A percentile compares a stretch with the other conserved stretches of the same genome.
These are phyloP conservation scores for Calendula officinalis DNA, from an alignment of 129 eudicot genomes.

Conservation along the genomic window DNA sequence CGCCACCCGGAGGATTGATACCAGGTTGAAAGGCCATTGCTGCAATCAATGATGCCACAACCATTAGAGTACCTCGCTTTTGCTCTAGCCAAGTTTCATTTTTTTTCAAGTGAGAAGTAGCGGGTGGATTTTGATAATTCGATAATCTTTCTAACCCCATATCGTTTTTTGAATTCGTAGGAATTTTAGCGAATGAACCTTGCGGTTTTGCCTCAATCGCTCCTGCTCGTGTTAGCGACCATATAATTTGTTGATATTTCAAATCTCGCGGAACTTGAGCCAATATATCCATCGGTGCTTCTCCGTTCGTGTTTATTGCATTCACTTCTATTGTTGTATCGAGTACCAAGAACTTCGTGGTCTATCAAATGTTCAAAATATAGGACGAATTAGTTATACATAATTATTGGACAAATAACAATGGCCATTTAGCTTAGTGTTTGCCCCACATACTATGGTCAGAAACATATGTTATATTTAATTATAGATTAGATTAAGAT, in stretches of 20 bases:
- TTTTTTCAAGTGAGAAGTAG: slow-evolving; percentile 1
- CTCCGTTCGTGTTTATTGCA: slow-evolving; percentile 25
- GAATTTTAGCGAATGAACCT: neutral
- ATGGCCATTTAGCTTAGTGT: neutral
- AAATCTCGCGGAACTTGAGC: slow-evolving; percentile 26
- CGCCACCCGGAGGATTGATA: slow-evolving; percentile 44
- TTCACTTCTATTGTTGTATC: slow-evolving; percentile 25
- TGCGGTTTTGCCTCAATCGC: slow-evolving; percentile 19
- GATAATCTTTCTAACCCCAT: neutral
- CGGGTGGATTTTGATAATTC: neutral
- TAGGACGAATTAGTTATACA: neutral
- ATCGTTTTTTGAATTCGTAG: neutral
- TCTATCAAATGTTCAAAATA: slow-evolving; percentile 15
- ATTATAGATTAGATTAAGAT: too few relatives aligned
- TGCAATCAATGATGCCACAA: slow-evolving; percentile 47
- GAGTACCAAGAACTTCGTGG: slow-evolving; percentile 24
- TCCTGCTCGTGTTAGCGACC: slow-evolving; percentile 23
- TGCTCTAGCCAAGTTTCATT: slow-evolving; percentile 33
- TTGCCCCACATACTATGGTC: neutral
- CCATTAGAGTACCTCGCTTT: slow-evolving; percentile 39
- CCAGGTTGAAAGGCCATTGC: slow-evolving; percentile 51
- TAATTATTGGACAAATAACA: neutral
- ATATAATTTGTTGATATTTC: slow-evolving; percentile 18
- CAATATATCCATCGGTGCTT: slow-evolving; percentile 27
- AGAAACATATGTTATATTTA: neutral